These are phyloP conservation scores for Sarocladium kiliense DNA, from an alignment of 2,329 filamentous ascomycete species.

Conservation along the genomic window DNA sequence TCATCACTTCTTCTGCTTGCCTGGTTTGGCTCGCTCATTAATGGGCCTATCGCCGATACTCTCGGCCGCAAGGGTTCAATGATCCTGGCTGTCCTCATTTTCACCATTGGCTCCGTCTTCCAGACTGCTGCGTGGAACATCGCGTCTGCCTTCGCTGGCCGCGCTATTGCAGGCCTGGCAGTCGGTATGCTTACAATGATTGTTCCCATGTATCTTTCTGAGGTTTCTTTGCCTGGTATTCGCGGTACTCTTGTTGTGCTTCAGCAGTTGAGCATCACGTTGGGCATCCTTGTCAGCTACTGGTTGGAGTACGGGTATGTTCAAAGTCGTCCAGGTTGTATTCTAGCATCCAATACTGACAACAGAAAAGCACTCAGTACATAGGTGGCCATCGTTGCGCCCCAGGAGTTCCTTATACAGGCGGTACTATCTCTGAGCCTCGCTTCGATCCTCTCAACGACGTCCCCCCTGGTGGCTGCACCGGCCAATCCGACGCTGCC, in stretches of 20 bases:
- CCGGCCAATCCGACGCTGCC: conserved; percentile 35
- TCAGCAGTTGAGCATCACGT: conserved; percentile 34
- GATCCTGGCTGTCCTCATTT: conserved; percentile 28
- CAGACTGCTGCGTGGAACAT: conserved; percentile 36
- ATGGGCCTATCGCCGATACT: conserved; percentile 32
- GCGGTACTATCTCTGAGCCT: conserved; percentile 29
- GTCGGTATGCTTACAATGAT: conserved; percentile 35
- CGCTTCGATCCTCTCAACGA: conserved; percentile 38
- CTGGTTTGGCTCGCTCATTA: conserved; percentile 41
- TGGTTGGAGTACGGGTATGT: conserved; percentile 27
- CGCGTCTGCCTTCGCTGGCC: conserved; percentile 35
- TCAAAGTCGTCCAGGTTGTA: background rate
- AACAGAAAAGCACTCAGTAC: conserved; percentile 31
- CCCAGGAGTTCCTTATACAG: conserved; percentile 39
- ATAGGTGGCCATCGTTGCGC: conserved; percentile 40
- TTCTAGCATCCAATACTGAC: background rate
- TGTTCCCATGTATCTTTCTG: conserved; percentile 40
- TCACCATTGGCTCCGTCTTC: conserved; percentile 36
- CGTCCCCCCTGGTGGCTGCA: conserved; percentile 34
- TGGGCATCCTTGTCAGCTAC: conserved; percentile 37
- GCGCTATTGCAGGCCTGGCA: conserved; percentile 38
- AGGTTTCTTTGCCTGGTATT: conserved; percentile 42
- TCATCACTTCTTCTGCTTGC: conserved; percentile 41
- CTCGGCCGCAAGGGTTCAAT: conserved; percentile 30
- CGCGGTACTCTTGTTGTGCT: conserved; percentile 41